Conservation (phyloP, 148 eudicot species). For the Silene latifolia region DNA sequence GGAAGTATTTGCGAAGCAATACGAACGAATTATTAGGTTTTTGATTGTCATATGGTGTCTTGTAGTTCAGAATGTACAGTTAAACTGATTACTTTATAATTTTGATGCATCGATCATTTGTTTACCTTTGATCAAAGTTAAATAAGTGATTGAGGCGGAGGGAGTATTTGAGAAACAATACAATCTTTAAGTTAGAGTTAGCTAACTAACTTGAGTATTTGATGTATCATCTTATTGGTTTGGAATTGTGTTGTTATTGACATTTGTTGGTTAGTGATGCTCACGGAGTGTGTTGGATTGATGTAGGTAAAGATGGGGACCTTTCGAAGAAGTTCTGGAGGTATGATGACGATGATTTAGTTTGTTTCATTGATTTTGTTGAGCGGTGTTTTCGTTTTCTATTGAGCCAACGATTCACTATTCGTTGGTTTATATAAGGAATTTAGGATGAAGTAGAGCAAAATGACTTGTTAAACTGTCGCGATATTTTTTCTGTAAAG, state of each 20-base stretch:
- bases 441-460: too few relatives aligned
- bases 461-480: too few relatives aligned
- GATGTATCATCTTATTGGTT: not conserved
- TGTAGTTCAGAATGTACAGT: not conserved
- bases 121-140: too few relatives aligned
- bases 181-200: not conserved
- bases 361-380: not conserved
- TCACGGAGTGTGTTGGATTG: not conserved
- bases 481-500: too few relatives aligned
- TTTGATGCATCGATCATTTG: too few relatives aligned
- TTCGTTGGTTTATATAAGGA: too few relatives aligned
- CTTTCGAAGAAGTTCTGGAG: slow-evolving; percentile 84
- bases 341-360: slow-evolving; percentile 26
- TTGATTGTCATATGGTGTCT: too few relatives aligned
- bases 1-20: not conserved
- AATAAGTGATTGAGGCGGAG: too few relatives aligned
- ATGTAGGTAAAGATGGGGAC: slow-evolving; percentile 71
- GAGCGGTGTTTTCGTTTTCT: not conserved
- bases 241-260: not conserved
- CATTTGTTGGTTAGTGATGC: not conserved
- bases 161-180: not conserved
- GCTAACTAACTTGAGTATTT: not conserved
- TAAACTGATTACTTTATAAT: not conserved
- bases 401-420: too few relatives aligned
- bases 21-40: not conserved